Base-by-base conservation (phyloP, 2,329 filamentous ascomycete genomes). In the Blastomyces percursus region DNA sequence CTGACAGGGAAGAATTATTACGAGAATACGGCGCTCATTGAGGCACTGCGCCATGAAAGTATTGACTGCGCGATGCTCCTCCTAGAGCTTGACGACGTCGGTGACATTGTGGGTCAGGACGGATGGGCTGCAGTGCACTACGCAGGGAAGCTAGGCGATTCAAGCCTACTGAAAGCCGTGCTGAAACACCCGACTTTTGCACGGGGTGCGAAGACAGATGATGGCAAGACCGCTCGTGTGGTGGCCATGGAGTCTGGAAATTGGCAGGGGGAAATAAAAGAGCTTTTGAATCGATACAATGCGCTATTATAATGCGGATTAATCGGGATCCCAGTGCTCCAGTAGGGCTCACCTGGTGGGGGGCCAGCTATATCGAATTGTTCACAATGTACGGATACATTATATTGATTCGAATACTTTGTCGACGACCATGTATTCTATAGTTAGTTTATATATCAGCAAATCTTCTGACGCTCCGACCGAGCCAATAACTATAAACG, bases 81-180 rank as follows among this genome's bases (percentile, higher is more conserved):
- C 16, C 54, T 66, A 8, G 27, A 54, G 11, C 62, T 64, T 48
- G 59, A 61, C n/a, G 60, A 64, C 11, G 62, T 66, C 16, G 65
- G 65, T 24, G 65, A 67, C 21, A 60, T 64, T 7, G 64, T 67
- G 30, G 64, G 65, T 42, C 64, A 66, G 50, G 52, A 61, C 46
- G 65, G 64, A 19, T 66, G 64, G 65, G 46, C 64, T 19, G 64
- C 61, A 40, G 63, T 62, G 19, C 64, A 67, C 60, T 60, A 67
- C 32, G 64, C 65, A 24, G 63, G 57, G 24, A 66, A 64, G 59
- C 46, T 66, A n/a, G 65, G 65, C 38, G 56, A 67, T 61, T 21
- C 58, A 40, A 51, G 38, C 19, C 42, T 66, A 27, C 7, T 55
- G 8, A 35, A 38, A 32, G 30, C 16, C 30, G 30, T 38, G 19